Evolutionary conservation across 2,329 filamentous ascomycete species (phyloP).

Genomic region (Alternaria rosae): DNA sequence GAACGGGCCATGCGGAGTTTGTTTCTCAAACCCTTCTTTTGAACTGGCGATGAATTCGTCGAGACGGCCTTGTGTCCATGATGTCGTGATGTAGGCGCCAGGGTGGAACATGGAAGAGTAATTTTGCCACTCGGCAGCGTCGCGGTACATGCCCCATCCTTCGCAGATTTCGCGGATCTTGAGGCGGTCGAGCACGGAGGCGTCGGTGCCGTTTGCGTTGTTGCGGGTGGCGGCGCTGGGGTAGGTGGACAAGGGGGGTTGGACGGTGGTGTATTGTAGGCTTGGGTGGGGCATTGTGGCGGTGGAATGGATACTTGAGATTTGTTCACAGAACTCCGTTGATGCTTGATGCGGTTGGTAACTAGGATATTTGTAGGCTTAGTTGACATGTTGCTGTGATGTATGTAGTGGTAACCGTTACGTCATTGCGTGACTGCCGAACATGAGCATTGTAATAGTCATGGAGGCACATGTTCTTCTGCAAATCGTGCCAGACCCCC

Average conservation of each 20-base stretch:
- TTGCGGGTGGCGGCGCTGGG: neutral
- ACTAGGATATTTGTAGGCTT: neutral
- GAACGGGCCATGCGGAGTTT: neutral
- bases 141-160: neutral
- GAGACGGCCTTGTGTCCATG: neutral
- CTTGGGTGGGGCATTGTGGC: neutral
- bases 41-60: neutral
- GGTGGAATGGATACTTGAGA: fast-evolving
- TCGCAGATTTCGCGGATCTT: neutral
- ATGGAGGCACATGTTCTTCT: neutral
- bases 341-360: too few relatives aligned
- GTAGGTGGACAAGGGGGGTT: neutral
- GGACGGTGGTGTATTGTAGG: neutral
- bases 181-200: neutral
- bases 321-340: fast-evolving
- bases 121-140: neutral
- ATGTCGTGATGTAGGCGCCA: neutral
- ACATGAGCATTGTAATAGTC: neutral
- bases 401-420: neutral
- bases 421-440: neutral
- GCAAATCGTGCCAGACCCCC: neutral
- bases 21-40: neutral
- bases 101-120: conserved; percentile 1
- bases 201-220: neutral
- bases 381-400: neutral